Evolutionary conservation across 176 grass and related monocot species (phyloP).

Genomic region (Eragrostis nindensis): DNA sequence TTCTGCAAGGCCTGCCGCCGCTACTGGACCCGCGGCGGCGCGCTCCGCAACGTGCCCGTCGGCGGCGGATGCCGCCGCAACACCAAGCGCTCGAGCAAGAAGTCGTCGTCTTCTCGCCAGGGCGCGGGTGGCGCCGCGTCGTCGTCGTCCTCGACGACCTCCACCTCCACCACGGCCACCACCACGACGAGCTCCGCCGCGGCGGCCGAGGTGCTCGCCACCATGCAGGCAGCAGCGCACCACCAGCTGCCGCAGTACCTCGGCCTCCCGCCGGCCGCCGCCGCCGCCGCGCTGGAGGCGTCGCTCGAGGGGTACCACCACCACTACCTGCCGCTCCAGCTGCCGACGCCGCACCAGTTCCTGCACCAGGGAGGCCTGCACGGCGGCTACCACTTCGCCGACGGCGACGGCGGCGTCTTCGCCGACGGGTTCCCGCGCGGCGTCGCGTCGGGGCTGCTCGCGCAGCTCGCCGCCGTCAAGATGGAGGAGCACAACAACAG

Average conservation of each 20-base stretch:
- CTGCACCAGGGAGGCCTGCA: constrained; percentile 48
- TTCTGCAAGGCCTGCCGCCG: constrained; percentile 99
- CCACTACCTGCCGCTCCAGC: constrained; percentile 37
- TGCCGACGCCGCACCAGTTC: constrained; percentile 40
- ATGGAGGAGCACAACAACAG: constrained; percentile 74
- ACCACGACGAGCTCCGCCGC: constrained; percentile 47
- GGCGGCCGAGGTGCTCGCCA: constrained; percentile 45
- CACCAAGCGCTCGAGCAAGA: constrained; percentile 75
- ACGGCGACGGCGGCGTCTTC: constrained; percentile 40
- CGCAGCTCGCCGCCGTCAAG: constrained; percentile 91
- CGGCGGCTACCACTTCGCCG: constrained; percentile 55
- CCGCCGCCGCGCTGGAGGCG: constrained; percentile 55
- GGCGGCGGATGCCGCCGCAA: constrained; percentile 93
- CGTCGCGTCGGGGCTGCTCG: constrained; percentile 65
- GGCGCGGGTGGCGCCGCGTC: constrained; percentile 31
- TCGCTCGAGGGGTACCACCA: constrained; percentile 68
- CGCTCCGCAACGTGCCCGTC: constrained; percentile 93
- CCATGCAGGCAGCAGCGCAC: constrained; percentile 57
- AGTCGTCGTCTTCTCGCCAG: constrained; percentile 62
- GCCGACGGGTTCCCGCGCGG: constrained; percentile 62
- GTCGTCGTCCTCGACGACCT: constrained; percentile 77
- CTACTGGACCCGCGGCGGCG: constrained; percentile 98
- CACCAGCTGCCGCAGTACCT: constrained; percentile 47
- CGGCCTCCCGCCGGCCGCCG: constrained; percentile 60
- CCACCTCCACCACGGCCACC: constrained; percentile 51